Evolutionary conservation across 2,329 filamentous ascomycete genomes (phyloP), one percentile per base, ranked within the genome.

Genomic region (Colletotrichum tamarilloi): DNA sequence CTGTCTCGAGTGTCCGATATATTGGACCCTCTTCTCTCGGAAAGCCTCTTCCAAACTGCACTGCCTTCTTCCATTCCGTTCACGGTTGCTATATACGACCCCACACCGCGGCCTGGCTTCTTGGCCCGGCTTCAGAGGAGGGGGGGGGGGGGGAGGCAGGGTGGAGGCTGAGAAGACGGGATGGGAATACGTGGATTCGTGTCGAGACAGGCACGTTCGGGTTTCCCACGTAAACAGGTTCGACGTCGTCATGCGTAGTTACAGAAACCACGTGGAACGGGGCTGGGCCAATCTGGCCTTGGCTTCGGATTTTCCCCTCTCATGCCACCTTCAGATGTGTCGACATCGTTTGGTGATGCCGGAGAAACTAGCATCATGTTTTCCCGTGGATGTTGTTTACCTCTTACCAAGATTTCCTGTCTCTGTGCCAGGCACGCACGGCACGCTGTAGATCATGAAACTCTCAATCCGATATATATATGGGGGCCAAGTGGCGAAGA

Each of bases 1-100:
- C 30, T 16, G 26, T 46, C 69, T 28, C 69, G 30, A 32, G 69
- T 72, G 65, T 72, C 65, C 52, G 58, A 72, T 72, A 72, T 30
- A 68, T 68, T 68, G 69, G 12, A 24, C 9, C 28, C 19, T 19
- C 32, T 35, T 35, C 32, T n/a, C 14, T 42, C 38, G 12, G 42
- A 38, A n/a, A n/a, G 42, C 19, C 42, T 49, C 19, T 49, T 4
- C 8, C 42, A 49, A 49, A 49, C 42, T 49, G 42, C 42, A 49
- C 42, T 49, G 42, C 42, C 42, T n/a, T n/a, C 42, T 42, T 42
- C 38, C 14, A 32, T 42, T 19, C 16, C 19, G 42, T 49, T 49
- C 11, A 35, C 32, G 32, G 11, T 35, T 35, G 32, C 42, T 19
- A 9, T 16, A 49, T n/a, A n/a, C 19, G 8, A 49, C 6, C 42